These are phyloP conservation scores for Scheffersomyces coipomensis DNA, from an alignment of 805 yeast genomes.

Conservation along the genomic window DNA sequence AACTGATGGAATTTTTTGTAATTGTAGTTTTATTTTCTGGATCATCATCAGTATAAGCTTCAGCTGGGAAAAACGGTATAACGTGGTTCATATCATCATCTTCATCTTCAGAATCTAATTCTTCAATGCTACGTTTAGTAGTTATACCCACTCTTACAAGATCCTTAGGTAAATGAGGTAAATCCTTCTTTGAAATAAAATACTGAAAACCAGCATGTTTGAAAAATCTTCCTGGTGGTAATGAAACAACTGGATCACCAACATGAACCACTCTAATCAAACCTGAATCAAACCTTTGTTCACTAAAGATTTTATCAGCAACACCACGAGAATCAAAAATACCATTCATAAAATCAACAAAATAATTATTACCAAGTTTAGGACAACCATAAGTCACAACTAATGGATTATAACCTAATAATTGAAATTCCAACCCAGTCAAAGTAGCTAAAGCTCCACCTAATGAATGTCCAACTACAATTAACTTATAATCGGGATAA, in stretches of 20 bases:
- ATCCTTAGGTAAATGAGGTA: slow-evolving; percentile 34
- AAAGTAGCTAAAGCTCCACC: slow-evolving; percentile 72
- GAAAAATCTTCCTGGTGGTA: slow-evolving; percentile 52
- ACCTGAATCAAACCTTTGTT: slow-evolving; percentile 30
- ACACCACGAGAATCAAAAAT: slow-evolving; percentile 41
- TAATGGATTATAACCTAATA: slow-evolving; percentile 52
- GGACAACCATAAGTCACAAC: slow-evolving; percentile 66
- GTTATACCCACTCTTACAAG: slow-evolving; percentile 11
- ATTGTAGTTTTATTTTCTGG: neutral
- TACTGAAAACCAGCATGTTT: slow-evolving; percentile 54
- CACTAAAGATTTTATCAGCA: slow-evolving; percentile 13
- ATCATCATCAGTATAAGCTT: too few species aligned
- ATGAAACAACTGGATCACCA: slow-evolving; percentile 56
- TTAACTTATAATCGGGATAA: slow-evolving; percentile 48
- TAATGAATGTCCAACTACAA: slow-evolving; percentile 71
- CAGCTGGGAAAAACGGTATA: too few species aligned
- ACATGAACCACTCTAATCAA: slow-evolving; percentile 56
- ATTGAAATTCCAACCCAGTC: slow-evolving; percentile 59
- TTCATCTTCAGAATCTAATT: neutral
- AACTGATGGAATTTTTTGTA: too few species aligned
- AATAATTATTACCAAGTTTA: slow-evolving; percentile 53
- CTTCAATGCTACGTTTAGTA: neutral
- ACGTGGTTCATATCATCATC: too few species aligned
- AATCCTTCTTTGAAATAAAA: slow-evolving; percentile 34
- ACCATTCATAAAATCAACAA: slow-evolving; percentile 52